These are phyloP conservation scores for Cryptosporidium bovis DNA, from an alignment of 169 alveolate species.

Conservation along the genomic window DNA sequence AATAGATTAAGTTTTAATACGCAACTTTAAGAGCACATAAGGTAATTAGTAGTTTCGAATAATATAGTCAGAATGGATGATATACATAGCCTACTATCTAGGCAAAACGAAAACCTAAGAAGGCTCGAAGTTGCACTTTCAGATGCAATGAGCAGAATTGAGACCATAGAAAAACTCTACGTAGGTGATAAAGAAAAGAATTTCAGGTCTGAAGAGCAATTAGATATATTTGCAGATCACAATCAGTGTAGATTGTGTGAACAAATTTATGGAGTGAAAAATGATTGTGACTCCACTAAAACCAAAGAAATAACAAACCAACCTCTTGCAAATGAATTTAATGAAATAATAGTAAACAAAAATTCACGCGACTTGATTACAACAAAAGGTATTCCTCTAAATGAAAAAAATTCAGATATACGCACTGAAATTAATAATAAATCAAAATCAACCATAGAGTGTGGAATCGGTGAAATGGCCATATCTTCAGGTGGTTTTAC, in stretches of 20 bases:
- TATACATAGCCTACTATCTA: slow-evolving; percentile 1
- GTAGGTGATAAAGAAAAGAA: neutral
- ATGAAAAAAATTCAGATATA: no score
- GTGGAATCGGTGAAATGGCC: no score
- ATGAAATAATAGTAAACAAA: no score
- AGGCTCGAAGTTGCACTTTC: slow-evolving; percentile 21
- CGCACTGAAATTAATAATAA: no score
- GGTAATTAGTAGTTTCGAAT: no score
- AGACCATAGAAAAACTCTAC: slow-evolving; percentile 26
- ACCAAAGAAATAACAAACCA: no score
- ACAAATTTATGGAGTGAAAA: neutral
- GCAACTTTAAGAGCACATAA: neutral
- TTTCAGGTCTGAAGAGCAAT: neutral
- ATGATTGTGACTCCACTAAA: no score
- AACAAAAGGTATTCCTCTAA: no score
- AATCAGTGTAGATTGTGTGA: neutral
- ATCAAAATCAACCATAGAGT: no score
- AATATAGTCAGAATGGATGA: neutral
- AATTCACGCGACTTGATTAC: no score
- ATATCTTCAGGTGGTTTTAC: no score
- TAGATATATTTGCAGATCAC: neutral
- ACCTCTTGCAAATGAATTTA: no score
- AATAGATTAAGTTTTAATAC: neutral
- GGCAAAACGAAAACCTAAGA: slow-evolving; percentile 42
- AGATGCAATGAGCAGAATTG: slow-evolving; percentile 55